These are phyloP conservation scores for Arxiozyma slooffiae DNA, from an alignment of 1,139 yeast genomes.

Conservation along the genomic window DNA sequence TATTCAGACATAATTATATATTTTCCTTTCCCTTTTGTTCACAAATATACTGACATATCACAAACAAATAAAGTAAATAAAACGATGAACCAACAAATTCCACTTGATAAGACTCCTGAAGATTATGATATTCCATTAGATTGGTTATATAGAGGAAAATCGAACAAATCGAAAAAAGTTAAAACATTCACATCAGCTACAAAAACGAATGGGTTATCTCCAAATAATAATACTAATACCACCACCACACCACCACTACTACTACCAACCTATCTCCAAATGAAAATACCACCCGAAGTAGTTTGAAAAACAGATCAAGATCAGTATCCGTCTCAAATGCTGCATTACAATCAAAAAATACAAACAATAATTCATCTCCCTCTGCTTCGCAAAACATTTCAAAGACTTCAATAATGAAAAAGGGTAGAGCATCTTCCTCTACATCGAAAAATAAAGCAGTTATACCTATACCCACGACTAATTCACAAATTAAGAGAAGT, in stretches of 20 bases:
- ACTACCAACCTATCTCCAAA: not conserved
- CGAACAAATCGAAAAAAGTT: conserved; percentile 6
- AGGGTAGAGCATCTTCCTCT: conserved; percentile 1
- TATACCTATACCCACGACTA: not conserved
- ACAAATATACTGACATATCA: not conserved
- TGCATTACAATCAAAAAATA: conserved; percentile 8
- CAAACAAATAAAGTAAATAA: not conserved
- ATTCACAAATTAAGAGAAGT: not conserved
- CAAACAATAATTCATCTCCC: not conserved
- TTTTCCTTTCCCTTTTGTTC: not conserved
- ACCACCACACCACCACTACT: too few relatives aligned
- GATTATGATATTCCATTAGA: conserved; percentile 29
- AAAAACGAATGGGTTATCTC: not conserved
- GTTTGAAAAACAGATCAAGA: conserved; percentile 6
- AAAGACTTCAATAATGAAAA: not conserved
- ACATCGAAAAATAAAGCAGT: not conserved
- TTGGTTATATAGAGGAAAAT: conserved; percentile 28
- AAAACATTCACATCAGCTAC: conserved; percentile 10
- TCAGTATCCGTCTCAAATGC: conserved; percentile 14
- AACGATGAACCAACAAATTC: not conserved
- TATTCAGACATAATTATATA: not conserved
- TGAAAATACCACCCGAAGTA: not conserved
- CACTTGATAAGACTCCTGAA: conserved; percentile 1
- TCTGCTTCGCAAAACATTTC: not conserved
- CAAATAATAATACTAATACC: not conserved